phyloP scores from a whole-genome alignment of 139 green algal genomes.

The Chlorella sp. region DNA sequence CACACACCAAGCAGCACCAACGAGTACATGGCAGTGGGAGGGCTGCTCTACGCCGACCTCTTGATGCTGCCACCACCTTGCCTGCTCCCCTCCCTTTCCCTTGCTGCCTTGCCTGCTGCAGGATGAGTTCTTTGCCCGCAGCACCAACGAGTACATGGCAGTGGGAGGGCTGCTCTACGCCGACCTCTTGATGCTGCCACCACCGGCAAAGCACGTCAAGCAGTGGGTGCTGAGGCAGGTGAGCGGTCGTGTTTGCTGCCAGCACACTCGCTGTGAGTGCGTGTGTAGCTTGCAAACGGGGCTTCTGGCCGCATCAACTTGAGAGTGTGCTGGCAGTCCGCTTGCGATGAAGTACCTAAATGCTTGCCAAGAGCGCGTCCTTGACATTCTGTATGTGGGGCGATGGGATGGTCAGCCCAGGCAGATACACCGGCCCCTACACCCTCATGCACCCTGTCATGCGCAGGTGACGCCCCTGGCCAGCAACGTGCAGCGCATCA shows the following conservation, averaged over 20 bases:
- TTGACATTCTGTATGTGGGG: too few species aligned
- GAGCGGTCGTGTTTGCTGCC: background rate
- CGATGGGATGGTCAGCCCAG: too few species aligned
- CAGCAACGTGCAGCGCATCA: conserved; percentile 34
- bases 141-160: conserved; percentile 43
- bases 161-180: conserved; percentile 41
- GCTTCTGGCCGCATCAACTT: too few species aligned
- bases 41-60: conserved; percentile 40
- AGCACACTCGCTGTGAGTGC: too few species aligned
- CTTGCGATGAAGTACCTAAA: too few species aligned
- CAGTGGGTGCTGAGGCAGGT: conserved; percentile 38
- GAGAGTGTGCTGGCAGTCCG: too few species aligned
- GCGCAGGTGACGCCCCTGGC: conserved; percentile 35
- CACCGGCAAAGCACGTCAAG: conserved; percentile 37
- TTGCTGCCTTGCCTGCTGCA: too few species aligned
- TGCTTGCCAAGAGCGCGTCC: too few species aligned
- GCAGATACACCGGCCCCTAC: too few species aligned
- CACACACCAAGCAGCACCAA: conserved; percentile 31
- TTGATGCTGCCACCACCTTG: conserved; percentile 35
- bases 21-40: conserved; percentile 46
- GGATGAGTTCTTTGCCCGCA: conserved; percentile 35
- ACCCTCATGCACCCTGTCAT: too few species aligned
- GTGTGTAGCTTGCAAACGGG: too few species aligned
- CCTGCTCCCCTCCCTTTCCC: too few species aligned
- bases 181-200: conserved; percentile 44